Conservation (phyloP, 495 filamentous ascomycete species). For the Hypoxylon fuscum region DNA sequence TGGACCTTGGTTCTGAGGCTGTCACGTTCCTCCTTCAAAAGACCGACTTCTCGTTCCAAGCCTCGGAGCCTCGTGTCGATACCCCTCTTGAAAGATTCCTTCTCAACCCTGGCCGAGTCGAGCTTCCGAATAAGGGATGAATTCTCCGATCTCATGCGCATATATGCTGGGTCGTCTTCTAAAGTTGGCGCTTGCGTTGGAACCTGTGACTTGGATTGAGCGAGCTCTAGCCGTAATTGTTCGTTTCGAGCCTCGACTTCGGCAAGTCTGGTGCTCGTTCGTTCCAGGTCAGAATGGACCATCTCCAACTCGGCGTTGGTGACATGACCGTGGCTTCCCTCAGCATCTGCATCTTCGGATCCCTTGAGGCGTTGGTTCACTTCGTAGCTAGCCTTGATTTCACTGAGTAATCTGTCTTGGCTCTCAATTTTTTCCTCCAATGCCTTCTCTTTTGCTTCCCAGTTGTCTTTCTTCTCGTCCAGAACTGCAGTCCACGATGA, state of each 20-base stretch:
- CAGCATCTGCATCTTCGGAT: constrained; percentile 66
- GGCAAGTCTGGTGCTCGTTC: constrained; percentile 84
- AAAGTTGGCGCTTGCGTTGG: constrained; percentile 64
- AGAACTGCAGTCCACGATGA: constrained; percentile 91
- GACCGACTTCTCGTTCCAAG: constrained; percentile 75
- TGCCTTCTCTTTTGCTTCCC: constrained; percentile 91
- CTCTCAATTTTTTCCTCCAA: constrained; percentile 93
- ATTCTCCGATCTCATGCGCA: constrained; percentile 90
- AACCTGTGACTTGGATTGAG: constrained; percentile 81
- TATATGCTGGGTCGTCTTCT: constrained; percentile 89
- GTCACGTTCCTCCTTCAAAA: constrained; percentile 74
- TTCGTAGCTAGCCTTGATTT: constrained; percentile 96
- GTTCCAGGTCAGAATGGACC: constrained; percentile 87
- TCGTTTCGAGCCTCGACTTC: constrained; percentile 96
- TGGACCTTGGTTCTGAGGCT: constrained; percentile 79
- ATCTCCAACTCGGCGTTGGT: constrained; percentile 93
- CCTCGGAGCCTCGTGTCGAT: constrained; percentile 75
- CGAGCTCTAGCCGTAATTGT: constrained; percentile 87
- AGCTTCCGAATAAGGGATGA: constrained; percentile 86
- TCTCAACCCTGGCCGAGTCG: constrained; percentile 82
- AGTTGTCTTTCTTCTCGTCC: constrained; percentile 93
- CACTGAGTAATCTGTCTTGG: constrained; percentile 90
- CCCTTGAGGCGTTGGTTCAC: constrained; percentile 89
- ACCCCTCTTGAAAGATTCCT: constrained; percentile 76
- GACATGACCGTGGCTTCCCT: constrained; percentile 65